phyloP scores from a whole-genome alignment of 1,284 basidiomycete genomes.

The Macrocystidia cucumis region DNA sequence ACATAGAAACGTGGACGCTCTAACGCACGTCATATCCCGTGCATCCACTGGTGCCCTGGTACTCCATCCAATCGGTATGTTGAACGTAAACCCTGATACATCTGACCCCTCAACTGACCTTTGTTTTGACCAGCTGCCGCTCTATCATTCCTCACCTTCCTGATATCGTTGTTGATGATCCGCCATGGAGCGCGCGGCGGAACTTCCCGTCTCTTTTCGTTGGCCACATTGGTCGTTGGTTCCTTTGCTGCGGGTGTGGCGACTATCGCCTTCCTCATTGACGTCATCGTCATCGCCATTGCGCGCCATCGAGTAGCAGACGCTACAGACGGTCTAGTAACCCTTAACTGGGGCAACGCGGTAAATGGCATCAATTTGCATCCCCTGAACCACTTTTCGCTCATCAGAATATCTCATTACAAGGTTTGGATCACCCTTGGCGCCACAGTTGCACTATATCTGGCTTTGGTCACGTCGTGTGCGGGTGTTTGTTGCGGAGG shows the following conservation, averaged over 20 bases:
- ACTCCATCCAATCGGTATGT: conserved; percentile 38
- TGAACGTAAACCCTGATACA: conserved; percentile 5
- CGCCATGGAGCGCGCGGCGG: conserved; percentile 27
- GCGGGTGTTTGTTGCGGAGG: conserved; percentile 27
- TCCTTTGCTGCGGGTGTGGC: conserved; percentile 34
- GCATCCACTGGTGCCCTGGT: conserved; percentile 23
- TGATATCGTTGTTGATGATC: conserved; percentile 39
- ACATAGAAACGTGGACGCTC: no score
- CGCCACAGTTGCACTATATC: conserved; percentile 41
- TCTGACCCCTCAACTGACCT: conserved; percentile 3
- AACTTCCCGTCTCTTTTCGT: conserved; percentile 23
- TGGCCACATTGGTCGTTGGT: conserved; percentile 23
- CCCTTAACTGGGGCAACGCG: conserved; percentile 37
- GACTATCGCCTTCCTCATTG: conserved; percentile 45
- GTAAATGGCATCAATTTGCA: conserved; percentile 29
- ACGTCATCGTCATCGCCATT: conserved; percentile 41
- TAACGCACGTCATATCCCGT: conserved; percentile 34
- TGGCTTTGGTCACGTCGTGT: conserved; percentile 32
- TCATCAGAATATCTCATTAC: conserved; percentile 5
- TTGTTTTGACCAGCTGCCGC: conserved; percentile 30
- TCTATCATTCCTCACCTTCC: conserved; percentile 42
- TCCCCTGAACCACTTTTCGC: no score
- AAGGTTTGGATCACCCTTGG: conserved; percentile 48
- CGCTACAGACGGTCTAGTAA: conserved; percentile 30
- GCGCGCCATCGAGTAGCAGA: conserved; percentile 33